Evolutionary conservation across 2,329 filamentous ascomycete genomes (phyloP), one percentile per base, ranked within the genome.

Genomic region (Cucurbitaria berberidis): DNA sequence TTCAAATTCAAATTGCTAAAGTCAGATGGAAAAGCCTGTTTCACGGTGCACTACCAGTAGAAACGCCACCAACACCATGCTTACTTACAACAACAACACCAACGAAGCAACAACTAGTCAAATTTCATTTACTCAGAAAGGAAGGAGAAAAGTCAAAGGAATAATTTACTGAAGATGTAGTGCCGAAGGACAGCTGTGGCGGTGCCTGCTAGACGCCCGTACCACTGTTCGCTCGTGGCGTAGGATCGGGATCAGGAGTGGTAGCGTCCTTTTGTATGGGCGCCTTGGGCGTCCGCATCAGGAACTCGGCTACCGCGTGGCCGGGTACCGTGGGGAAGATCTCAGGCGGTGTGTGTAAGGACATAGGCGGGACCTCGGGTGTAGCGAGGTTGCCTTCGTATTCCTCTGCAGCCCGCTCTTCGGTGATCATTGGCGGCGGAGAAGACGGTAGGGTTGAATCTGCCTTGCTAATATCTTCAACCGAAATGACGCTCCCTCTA

Each of bases 401-500:
- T 64, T 73, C 66, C 60, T 76, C 72, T 11, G 74, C 72, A 19
- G 65, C 55, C 26, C 59, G 66, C 26, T 78, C 77, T 52, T 80
- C 77, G 2, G 70, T 66, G 35, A 79, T 80, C 22, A 64, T 70
- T 11, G 74, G 74, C n/a, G 74, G 75, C 3, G 74, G 74, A 13
- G 72, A 73, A 3, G 72, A 74, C 9, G 68, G 62, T 13, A 77
- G 62, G 3, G 63, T 60, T 1, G 69, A 67, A 7, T 77, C 73
- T 13, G 68, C 63, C 16, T 70, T 61, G 16, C 70, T 60, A 45
- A 77, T 59, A 41, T 81, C 79, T 39, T 82, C 80, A 24, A 78
- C 72, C 7, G 79, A 81, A 40, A 82, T 77, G 35, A 81, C 84
- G 68, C 93, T 96, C 43, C 96, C 93, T 65, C 93, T 89, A 69